Conservation (phyloP, 2,329 filamentous ascomycete genomes). For the Fonsecaea pugnacius region DNA sequence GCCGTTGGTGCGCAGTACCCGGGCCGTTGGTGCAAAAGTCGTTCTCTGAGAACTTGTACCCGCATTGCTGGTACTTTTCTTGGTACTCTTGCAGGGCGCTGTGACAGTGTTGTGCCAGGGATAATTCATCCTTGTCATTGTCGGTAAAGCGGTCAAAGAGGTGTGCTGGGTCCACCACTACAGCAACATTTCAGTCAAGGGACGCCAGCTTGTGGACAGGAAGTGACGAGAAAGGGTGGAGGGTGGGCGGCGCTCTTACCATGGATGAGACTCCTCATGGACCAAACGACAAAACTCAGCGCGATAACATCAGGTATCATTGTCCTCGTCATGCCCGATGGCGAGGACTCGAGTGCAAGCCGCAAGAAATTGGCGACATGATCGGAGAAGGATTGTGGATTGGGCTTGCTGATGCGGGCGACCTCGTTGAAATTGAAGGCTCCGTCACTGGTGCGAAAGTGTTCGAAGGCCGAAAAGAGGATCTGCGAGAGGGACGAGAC, state of each 20-base stretch:
- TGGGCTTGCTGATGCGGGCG: constrained; percentile 10
- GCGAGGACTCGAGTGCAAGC: constrained; percentile 1
- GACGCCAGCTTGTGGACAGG: neutral
- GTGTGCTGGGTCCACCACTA: constrained; percentile 13
- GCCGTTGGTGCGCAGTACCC: neutral
- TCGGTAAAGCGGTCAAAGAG: neutral
- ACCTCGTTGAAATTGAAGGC: constrained; percentile 22
- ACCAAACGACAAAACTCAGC: constrained; percentile 9
- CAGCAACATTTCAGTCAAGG: neutral
- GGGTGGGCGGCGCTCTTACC: too few relatives aligned
- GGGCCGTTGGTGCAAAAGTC: constrained; percentile 14
- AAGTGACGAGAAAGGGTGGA: too few relatives aligned
- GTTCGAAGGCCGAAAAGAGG: constrained; percentile 20
- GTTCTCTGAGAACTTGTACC: constrained; percentile 6
- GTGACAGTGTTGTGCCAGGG: constrained; percentile 10
- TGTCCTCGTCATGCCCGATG: neutral
- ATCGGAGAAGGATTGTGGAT: constrained; percentile 4
- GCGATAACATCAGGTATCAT: constrained; percentile 14
- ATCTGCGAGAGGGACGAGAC: constrained; percentile 14
- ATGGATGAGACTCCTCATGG: constrained; percentile 10
- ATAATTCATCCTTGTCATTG: constrained; percentile 4
- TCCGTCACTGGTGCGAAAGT: constrained; percentile 16
- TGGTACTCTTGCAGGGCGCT: constrained; percentile 8
- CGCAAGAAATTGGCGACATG: constrained; percentile 19
- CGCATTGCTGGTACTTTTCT: constrained; percentile 17